Base-by-base conservation (phyloP, 108 stramenopile species). In the Skeletonema grethae region DNA sequence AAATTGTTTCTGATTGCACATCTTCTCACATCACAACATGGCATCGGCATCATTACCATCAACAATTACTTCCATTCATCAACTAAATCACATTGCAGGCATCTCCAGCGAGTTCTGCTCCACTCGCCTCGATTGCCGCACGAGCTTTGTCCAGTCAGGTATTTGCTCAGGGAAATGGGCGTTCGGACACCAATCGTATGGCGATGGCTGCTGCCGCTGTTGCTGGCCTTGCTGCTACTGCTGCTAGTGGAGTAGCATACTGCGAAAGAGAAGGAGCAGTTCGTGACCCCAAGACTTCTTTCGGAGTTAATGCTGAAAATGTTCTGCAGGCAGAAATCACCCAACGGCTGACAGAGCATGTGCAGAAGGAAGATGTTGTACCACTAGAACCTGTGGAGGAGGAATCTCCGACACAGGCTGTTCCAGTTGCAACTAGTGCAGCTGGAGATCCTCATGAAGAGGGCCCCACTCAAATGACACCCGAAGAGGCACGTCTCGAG, bases 401-500 rank as follows among this genome's bases (percentile, higher is more conserved):
- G 12, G 66, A 22, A 13, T 32, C n/a, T n/a, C n/a, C n/a, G 20
- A 16, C 38, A 38, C 61, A 15, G 7, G 53, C 30, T 50, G 63
- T 64, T 62, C 67, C 63, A 56, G 69, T 38, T 22, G 72, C 72
- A 20, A 66, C 79, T 31, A 72, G 65, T 59, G 61, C 72, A 28
- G 43, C 18, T 18, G 41, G 57, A 50, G 53, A 65, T 28, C 76
- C 76, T 15, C 46, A 63, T 38, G 58, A 67, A 67, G 79, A 80
- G 57, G 58, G 57, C 7, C 48, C 65, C 66, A 80, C 79, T n/a
- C 61, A 25, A 43, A 80, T 89, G 87, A 90, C 90, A 5, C 83
- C 79, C 7, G 86, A 86, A 31, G 94, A 95, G 77, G 79, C 76
- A 8, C 85, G 82, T 56, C 84, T 94, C 64, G 91, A 93, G 77